Conservation (phyloP, 257 asterid species). For the Capsicum chinense region DNA sequence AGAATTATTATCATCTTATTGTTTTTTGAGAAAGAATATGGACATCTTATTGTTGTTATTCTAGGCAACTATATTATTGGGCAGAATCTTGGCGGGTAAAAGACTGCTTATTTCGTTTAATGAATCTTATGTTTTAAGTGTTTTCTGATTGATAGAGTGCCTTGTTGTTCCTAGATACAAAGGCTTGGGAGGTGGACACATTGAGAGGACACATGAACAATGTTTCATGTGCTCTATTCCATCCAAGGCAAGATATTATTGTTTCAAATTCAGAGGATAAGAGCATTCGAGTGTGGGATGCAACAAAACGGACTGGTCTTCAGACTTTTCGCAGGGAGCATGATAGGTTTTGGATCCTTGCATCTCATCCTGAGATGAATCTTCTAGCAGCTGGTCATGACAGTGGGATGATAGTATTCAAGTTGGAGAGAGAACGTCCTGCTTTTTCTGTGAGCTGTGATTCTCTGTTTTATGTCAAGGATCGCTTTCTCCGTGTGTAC, state of each 20-base stretch:
- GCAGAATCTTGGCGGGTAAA: not conserved
- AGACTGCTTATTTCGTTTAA: not conserved
- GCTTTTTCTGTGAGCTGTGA: conserved; percentile 87
- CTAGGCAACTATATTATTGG: not conserved
- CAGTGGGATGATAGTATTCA: conserved; percentile 96
- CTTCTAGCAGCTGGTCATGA: conserved; percentile 99
- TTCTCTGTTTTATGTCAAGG: conserved; percentile 81
- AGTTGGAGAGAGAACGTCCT: conserved; percentile 96
- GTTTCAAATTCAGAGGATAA: conserved; percentile 98
- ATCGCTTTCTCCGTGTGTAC: conserved; percentile 78
- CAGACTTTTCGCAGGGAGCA: conserved; percentile 97
- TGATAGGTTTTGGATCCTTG: conserved; percentile 95
- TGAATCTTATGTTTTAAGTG: not conserved
- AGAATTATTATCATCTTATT: not conserved
- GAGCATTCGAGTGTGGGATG: conserved; percentile 98
- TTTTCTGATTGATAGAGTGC: conserved; percentile 12
- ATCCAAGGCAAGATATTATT: conserved; percentile 88
- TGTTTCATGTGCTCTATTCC: conserved; percentile 91
- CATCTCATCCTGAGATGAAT: conserved; percentile 97
- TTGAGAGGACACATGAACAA: conserved; percentile 98
- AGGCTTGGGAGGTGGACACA: conserved; percentile 99
- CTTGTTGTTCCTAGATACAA: conserved; percentile 65
- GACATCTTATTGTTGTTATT: not conserved
- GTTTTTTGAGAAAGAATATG: conserved; percentile 19
- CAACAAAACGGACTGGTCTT: conserved; percentile 95